Evolutionary conservation across 768 basidiomycete genomes (phyloP).

Genomic region (Wakefieldia striispora): DNA sequence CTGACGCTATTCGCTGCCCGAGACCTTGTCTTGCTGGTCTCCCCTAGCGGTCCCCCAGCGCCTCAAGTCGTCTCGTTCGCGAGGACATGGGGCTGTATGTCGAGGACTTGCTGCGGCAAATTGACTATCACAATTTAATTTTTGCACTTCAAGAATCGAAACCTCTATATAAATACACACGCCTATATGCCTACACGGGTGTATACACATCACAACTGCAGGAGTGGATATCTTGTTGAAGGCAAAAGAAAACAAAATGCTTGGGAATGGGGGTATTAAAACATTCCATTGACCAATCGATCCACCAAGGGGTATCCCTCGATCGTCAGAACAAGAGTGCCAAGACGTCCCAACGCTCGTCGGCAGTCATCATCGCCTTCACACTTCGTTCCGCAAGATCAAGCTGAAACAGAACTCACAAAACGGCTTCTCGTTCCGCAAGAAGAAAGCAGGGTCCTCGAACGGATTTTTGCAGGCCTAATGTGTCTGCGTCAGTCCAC

Average conservation of each 20-base stretch:
- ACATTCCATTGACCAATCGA: constrained; percentile 3
- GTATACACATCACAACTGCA: constrained; percentile 9
- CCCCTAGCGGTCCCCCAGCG: too few relatives aligned
- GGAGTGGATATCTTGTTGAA: constrained; percentile 9
- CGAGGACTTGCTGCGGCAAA: too few relatives aligned
- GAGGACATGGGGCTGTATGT: too few relatives aligned
- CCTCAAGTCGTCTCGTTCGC: too few relatives aligned
- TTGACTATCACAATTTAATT: background rate
- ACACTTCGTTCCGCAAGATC: constrained; percentile 76
- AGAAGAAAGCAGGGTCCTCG: constrained; percentile 84
- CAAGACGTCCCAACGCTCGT: constrained; percentile 1
- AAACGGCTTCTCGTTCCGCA: constrained; percentile 76
- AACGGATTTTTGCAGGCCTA: constrained; percentile 81
- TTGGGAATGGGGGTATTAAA: background rate
- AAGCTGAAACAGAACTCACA: constrained; percentile 89
- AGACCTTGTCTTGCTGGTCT: too few relatives aligned
- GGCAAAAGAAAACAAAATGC: background rate
- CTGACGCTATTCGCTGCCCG: too few relatives aligned
- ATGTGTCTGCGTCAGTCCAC: constrained; percentile 5
- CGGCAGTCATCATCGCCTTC: constrained; percentile 6
- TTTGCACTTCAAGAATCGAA: background rate
- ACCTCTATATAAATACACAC: constrained; percentile 26
- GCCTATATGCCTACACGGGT: constrained; percentile 11
- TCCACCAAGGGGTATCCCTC: too few relatives aligned
- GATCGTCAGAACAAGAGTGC: background rate